Percentiles rank a stretch among this genome's conserved stretches.
Evolutionary conservation across 1,284 basidiomycete genomes (phyloP).

Genomic region (Leccinum pachyderme): DNA sequence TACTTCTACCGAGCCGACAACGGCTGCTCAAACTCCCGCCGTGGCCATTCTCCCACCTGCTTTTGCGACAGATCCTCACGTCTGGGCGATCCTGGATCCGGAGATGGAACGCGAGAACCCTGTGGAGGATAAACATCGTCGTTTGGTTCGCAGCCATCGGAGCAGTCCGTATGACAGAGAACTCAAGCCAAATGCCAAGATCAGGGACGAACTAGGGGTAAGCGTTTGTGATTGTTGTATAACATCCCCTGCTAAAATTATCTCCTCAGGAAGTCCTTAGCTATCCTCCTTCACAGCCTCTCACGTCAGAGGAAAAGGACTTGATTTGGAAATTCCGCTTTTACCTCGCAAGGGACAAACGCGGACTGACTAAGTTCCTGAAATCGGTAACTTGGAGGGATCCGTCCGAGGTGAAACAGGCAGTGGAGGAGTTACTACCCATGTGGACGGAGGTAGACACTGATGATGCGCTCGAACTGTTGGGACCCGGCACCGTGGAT

Average conservation of each 20-base stretch:
- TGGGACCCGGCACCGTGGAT: slow-evolving; percentile 91
- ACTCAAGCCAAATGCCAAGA: slow-evolving; percentile 93
- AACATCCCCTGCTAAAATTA: not conserved
- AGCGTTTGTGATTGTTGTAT: slow-evolving; percentile 29
- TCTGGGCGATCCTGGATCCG: slow-evolving; percentile 93
- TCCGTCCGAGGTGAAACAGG: slow-evolving; percentile 94
- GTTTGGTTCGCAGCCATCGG: slow-evolving; percentile 91
- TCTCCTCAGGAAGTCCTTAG: slow-evolving; percentile 76
- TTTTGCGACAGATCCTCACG: slow-evolving; percentile 59
- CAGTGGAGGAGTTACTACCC: slow-evolving; percentile 92
- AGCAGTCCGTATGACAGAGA: slow-evolving; percentile 95
- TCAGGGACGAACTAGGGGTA: slow-evolving; percentile 91
- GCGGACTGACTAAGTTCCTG: slow-evolving; percentile 94
- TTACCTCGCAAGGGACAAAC: slow-evolving; percentile 88
- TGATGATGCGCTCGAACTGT: slow-evolving; percentile 92
- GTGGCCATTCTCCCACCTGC: slow-evolving; percentile 47
- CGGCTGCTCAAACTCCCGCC: slow-evolving; percentile 40
- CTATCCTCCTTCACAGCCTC: slow-evolving; percentile 86
- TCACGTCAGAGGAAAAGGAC: slow-evolving; percentile 93
- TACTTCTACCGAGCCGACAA: slow-evolving; percentile 36
- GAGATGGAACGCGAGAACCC: slow-evolving; percentile 91
- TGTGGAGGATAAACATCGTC: slow-evolving; percentile 95
- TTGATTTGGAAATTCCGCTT: slow-evolving; percentile 99
- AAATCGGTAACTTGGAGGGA: slow-evolving; percentile 99
- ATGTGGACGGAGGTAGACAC: slow-evolving; percentile 98